Evolutionary conservation across 2,329 filamentous ascomycete species (phyloP), one percentile per base, ranked within the genome.

Genomic region (Ophiostoma montium): DNA sequence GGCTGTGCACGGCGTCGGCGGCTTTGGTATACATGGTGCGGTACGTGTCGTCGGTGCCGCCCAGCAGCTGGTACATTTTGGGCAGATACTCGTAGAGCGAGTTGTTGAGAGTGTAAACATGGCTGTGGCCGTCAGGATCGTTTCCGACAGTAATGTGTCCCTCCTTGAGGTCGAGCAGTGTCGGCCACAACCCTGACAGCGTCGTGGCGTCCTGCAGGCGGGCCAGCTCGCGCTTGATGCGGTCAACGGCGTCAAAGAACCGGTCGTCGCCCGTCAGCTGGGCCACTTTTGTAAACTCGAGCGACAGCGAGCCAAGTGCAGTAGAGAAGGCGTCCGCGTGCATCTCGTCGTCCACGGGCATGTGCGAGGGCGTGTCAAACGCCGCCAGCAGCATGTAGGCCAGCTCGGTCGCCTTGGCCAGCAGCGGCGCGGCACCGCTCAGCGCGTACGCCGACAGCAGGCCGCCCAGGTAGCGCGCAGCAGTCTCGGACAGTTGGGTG

Each of bases 131-230:
- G 39, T n/a, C 35, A n/a, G 35, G 9, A 51, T 59, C 52, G 50
- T 51, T 56, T 21, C 27, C 30, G 16, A 16, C 30, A 16, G 31
- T 60, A 63, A 16, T 23, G n/a, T 19, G 30, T 10, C 10, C 27
- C 23, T 42, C 16, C 8, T 65, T 69, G 67, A 63, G 72, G 61
- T 88, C 75, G 46, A 90, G 65, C 46, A 69, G 67, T 18, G 74
- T 70, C 1, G 84, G 84, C 82, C 82, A 92, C 68, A 92, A 73
- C 3, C 86, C 86, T 0, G 85, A 85, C 6, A 90, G 62, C n/a
- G 67, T 69, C 0, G 85, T 88, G 5, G 70, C 63, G 57, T 80
- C 78, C 63, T 92, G 86, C 47, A 76, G 75, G 35, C 70, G 67
- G 48, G 82, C 72, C n/a, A 94, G 70, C 19, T 80, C 74, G 50